These are phyloP conservation scores for Nicotiana tabacum DNA, from an alignment of 257 asterid species.

Conservation along the genomic window DNA sequence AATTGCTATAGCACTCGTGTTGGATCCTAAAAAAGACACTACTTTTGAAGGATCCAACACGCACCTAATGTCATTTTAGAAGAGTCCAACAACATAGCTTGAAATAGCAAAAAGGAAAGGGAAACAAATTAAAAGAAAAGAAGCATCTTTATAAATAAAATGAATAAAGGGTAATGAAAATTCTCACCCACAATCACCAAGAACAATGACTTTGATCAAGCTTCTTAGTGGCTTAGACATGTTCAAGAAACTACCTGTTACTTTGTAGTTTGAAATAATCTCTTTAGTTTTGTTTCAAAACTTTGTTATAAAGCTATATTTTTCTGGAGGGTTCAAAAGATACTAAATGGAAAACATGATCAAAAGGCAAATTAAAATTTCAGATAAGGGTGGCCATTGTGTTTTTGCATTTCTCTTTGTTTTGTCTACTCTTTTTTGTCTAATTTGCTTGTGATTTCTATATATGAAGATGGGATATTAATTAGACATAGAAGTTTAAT, in stretches of 20 bases:
- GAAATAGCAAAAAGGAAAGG: not conserved
- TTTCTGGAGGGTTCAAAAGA: constrained; percentile 2
- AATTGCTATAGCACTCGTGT: rapidly evolving
- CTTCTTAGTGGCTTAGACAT: constrained; percentile 47
- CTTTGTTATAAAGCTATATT: not conserved
- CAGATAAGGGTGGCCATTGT: not conserved
- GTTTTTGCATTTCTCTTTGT: not conserved
- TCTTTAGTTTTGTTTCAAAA: not conserved
- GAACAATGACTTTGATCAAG: constrained; percentile 79
- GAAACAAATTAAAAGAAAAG: not conserved
- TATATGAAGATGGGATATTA: not conserved
- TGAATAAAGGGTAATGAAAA: not conserved
- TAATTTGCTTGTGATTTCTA: not conserved
- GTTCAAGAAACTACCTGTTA: not conserved
- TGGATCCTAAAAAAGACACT: too few species aligned
- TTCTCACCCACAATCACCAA: constrained; percentile 85
- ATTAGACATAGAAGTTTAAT: not conserved
- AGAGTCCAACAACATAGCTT: not conserved
- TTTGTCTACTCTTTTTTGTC: not conserved
- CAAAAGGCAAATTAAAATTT: not conserved
- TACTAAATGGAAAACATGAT: not conserved
- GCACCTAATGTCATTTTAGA: too few species aligned
- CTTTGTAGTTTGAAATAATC: not conserved
- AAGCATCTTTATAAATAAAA: not conserved
- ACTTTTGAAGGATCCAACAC: too few species aligned